Evolutionary conservation across 2,329 filamentous ascomycete genomes (phyloP).

Genomic region (Diaporthe aspalathi): DNA sequence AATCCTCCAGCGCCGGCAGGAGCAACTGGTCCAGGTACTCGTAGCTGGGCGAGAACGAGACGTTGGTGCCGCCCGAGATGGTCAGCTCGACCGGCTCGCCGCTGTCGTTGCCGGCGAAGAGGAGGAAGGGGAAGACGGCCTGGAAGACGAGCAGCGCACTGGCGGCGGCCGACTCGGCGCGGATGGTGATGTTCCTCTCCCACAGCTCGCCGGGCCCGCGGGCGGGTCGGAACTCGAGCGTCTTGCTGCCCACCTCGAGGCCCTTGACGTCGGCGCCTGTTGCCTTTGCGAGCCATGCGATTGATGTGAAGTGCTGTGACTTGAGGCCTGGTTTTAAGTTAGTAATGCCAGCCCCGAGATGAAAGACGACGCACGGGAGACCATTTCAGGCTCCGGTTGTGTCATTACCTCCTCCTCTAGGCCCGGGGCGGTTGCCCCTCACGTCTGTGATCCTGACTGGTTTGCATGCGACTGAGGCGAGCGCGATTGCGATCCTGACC

Average conservation of each 20-base stretch:
- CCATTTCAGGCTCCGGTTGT: not conserved
- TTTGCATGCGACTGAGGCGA: constrained; percentile 66
- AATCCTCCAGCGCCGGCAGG: constrained; percentile 62
- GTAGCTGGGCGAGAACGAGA: constrained; percentile 66
- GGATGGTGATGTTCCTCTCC: constrained; percentile 60
- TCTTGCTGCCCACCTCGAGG: constrained; percentile 62
- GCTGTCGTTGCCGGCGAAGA: constrained; percentile 63
- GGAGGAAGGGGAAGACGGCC: constrained; percentile 68
- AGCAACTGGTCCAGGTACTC: constrained; percentile 74
- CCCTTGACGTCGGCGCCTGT: constrained; percentile 64
- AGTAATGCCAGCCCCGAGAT: not conserved
- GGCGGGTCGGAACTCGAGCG: constrained; percentile 60
- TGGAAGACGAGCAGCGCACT: constrained; percentile 70
- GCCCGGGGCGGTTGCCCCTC: constrained; percentile 62
- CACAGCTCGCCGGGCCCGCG: constrained; percentile 52
- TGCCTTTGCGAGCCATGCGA: constrained; percentile 64
- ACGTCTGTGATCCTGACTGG: constrained; percentile 66
- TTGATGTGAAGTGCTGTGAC: constrained; percentile 68
- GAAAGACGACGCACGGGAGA: not conserved
- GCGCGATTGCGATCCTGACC: constrained; percentile 65
- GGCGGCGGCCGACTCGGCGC: constrained; percentile 61
- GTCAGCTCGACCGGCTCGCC: constrained; percentile 59
- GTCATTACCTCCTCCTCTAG: constrained; percentile 47
- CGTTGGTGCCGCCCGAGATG: constrained; percentile 70
- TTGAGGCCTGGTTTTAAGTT: constrained; percentile 62